Percentiles rank a stretch among this genome's conserved stretches.
Evolutionary conservation across 768 basidiomycete species (phyloP).

Genomic region (Gymnopilus junonius): DNA sequence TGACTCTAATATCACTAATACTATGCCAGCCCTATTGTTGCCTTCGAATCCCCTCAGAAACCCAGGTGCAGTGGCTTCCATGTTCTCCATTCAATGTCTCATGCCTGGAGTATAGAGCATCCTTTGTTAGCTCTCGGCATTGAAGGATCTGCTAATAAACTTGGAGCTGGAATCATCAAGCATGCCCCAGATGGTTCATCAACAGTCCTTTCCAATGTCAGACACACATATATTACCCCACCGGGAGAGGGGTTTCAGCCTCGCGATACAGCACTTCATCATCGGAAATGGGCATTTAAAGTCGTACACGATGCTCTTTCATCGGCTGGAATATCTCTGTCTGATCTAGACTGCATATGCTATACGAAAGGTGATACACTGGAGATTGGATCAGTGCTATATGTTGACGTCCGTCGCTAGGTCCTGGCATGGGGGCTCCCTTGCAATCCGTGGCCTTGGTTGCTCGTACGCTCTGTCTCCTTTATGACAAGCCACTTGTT

Average conservation of each 20-base stretch:
- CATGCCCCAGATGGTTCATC: slow-evolving; percentile 78
- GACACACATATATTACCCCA: slow-evolving; percentile 99
- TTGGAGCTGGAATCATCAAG: slow-evolving; percentile 91
- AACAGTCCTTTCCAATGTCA: slow-evolving; percentile 85
- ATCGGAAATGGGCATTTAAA: slow-evolving; percentile 88
- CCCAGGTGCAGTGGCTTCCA: slow-evolving; percentile 33
- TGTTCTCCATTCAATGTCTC: neutral
- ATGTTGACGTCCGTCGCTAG: slow-evolving; percentile 43
- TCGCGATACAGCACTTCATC: slow-evolving; percentile 93
- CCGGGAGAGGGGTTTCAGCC: slow-evolving; percentile 98
- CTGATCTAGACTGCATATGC: slow-evolving; percentile 92
- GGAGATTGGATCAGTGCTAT: neutral
- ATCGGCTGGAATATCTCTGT: slow-evolving; percentile 69
- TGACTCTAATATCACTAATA: neutral
- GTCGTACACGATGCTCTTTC: slow-evolving; percentile 80
- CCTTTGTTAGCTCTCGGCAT: slow-evolving; percentile 90
- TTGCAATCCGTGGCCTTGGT: slow-evolving; percentile 94
- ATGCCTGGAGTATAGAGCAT: slow-evolving; percentile 45
- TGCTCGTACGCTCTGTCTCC: slow-evolving; percentile 85
- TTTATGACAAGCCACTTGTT: slow-evolving; percentile 90
- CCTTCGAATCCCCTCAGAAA: slow-evolving; percentile 35
- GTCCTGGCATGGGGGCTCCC: slow-evolving; percentile 99
- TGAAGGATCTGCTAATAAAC: slow-evolving; percentile 97
- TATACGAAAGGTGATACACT: slow-evolving; percentile 83
- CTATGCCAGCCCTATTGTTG: slow-evolving; percentile 33